phyloP scores from a whole-genome alignment of 2,329 filamentous ascomycete species.

The Diaporthe ilicicola region DNA sequence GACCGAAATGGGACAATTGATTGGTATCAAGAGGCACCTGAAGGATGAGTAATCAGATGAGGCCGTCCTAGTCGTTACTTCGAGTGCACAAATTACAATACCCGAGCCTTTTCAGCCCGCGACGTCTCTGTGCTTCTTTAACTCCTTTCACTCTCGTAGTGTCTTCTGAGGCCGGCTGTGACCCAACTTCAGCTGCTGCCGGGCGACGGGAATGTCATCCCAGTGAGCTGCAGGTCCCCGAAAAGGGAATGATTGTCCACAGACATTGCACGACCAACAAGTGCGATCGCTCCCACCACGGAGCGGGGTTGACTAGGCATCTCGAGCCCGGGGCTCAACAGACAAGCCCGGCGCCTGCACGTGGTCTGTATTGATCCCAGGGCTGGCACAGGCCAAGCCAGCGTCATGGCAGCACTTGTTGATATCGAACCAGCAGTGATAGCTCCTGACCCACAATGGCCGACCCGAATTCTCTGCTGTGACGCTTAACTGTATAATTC shows the following conservation, averaged over 20 bases:
- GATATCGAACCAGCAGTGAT: neutral
- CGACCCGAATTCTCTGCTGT: neutral
- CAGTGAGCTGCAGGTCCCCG: too few relatives aligned
- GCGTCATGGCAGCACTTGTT: neutral
- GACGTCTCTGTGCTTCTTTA: neutral
- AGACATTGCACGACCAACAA: neutral
- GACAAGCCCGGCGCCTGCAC: neutral
- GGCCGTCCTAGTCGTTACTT: neutral
- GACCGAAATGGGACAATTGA: slow-evolving; percentile 29
- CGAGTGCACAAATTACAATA: neutral
- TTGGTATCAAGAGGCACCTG: slow-evolving; percentile 29
- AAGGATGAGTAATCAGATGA: slow-evolving; percentile 18
- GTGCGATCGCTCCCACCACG: too few relatives aligned
- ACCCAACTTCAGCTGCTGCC: neutral
- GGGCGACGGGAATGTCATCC: neutral
- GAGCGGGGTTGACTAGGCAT: neutral
- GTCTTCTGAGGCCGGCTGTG: too few relatives aligned
- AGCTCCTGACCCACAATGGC: neutral
- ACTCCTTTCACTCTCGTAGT: neutral
- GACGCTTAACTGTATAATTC: neutral
- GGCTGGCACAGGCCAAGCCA: neutral
- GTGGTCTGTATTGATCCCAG: neutral
- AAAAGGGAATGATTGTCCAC: neutral
- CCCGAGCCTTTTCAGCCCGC: neutral
- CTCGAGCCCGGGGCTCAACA: too few relatives aligned